Conservation (phyloP, 371 early-diverging fungal species). For the Saksenaea oblongispora region DNA sequence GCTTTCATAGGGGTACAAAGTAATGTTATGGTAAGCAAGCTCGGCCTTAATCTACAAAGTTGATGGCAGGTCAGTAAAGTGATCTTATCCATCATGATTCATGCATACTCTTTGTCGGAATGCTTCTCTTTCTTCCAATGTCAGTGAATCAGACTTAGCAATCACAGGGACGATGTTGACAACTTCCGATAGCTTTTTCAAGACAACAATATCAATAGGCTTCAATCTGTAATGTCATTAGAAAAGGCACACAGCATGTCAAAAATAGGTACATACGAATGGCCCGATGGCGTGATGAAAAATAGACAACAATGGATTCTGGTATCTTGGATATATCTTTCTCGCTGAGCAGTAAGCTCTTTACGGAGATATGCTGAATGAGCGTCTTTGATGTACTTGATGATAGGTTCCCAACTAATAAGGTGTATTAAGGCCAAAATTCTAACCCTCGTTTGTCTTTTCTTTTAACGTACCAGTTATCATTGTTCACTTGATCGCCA, state of each 20-base stretch:
- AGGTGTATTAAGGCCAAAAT: background rate
- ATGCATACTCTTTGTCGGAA: slow-evolving; percentile 65
- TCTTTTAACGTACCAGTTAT: slow-evolving; percentile 63
- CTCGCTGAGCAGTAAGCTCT: slow-evolving; percentile 81
- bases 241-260: background rate
- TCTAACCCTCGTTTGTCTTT: background rate
- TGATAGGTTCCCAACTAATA: slow-evolving; percentile 79
- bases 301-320: slow-evolving; percentile 79
- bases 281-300: slow-evolving; percentile 72
- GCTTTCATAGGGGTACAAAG: slow-evolving; percentile 80
- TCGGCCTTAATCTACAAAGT: slow-evolving; percentile 75
- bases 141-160: slow-evolving; percentile 82
- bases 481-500: slow-evolving; percentile 84
- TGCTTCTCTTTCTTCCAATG: slow-evolving; percentile 67
- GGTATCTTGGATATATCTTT: slow-evolving; percentile 79
- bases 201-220: slow-evolving; percentile 73
- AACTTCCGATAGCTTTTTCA: slow-evolving; percentile 69
- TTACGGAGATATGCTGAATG: slow-evolving; percentile 85
- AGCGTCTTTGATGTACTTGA: slow-evolving; percentile 90
- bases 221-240: slow-evolving; percentile 53
- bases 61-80: background rate
- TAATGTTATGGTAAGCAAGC: slow-evolving; percentile 87
- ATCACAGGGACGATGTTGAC: slow-evolving; percentile 82
- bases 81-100: background rate
- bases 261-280: slow-evolving; percentile 46